These are phyloP conservation scores for Pythium grandisporangium DNA, from an alignment of 352 stramenopile genomes.

Conservation along the genomic window DNA sequence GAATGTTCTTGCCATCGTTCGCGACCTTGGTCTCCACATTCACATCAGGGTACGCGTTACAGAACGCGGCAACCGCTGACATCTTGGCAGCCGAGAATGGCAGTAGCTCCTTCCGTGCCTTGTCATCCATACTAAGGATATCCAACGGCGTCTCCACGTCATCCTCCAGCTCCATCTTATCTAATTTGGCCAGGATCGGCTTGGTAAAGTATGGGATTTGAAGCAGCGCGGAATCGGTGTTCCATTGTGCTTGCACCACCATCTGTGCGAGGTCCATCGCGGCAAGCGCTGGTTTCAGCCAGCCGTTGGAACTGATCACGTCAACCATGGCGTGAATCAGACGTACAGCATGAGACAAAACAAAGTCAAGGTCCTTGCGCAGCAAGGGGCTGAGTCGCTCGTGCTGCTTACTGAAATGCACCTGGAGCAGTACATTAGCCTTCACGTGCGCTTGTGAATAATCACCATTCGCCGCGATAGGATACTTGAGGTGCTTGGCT, in stretches of 20 bases:
- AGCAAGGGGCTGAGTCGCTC: constrained; percentile 88
- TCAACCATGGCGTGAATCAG: constrained; percentile 98
- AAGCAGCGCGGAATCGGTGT: constrained; percentile 93
- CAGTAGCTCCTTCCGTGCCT: constrained; percentile 86
- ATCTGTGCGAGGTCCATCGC: constrained; percentile 99
- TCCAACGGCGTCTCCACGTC: constrained; percentile 75
- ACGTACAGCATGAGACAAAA: constrained; percentile 88
- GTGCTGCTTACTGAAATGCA: constrained; percentile 94
- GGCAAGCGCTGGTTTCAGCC: constrained; percentile 96
- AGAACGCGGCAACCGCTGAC: constrained; percentile 98
- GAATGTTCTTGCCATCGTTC: constrained; percentile 87
- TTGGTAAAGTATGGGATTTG: constrained; percentile 97
- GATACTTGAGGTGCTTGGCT: constrained; percentile 92
- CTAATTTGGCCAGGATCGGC: constrained; percentile 66
- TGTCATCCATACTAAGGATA: constrained; percentile 92
- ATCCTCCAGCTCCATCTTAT: constrained; percentile 49
- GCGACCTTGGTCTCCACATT: constrained; percentile 92
- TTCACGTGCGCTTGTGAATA: constrained; percentile 95
- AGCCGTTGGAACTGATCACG: constrained; percentile 98
- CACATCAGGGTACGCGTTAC: constrained; percentile 98
- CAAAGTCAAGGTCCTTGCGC: constrained; percentile 84
- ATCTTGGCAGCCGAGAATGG: constrained; percentile 87
- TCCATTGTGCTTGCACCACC: constrained; percentile 98
- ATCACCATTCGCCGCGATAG: constrained; percentile 75
- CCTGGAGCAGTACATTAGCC: constrained; percentile 94